Evolutionary conservation across 169 alveolate species (phyloP), one percentile per base, ranked within the genome.

Genomic region (Plasmodium ovale): DNA sequence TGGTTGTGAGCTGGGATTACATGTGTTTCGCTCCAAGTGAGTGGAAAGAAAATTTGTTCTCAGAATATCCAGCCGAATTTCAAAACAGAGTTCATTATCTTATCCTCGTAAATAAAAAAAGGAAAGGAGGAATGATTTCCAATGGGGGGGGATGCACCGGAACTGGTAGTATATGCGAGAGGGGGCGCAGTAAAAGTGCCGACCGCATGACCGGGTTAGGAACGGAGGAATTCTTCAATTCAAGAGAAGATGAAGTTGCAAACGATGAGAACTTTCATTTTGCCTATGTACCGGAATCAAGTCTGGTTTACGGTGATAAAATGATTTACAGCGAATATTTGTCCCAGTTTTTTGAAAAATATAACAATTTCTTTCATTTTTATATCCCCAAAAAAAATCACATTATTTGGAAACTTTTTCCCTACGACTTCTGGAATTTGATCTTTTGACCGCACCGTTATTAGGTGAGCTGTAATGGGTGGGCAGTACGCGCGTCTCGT

Each of bases 341-440:
- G 44, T 42, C 71, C 7, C 77, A 85, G 1, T 85, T 85, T 85
- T 85, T 85, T 71, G 91, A 85, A 47, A 71, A 68, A 60, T 85
- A 69, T 49, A 85, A 85, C 29, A 19, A 59, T 29, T 85, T 58
- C 70, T 85, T 85, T 70, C 91, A 85, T 85, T 85, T 85, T 23
- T 85, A 85, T 49, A 85, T 85, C 42, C 91, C 91, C 7, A 85
- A 85, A 85, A 85, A 85, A 72, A 72, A 85, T 37, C 91, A 85
- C 23, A 85, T 85, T 19, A 23, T 85, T 29, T 87, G 92, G 89
- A 87, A 77, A 60, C 68, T 87, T 9, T 87, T 87, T 49, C 89
- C 89, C 29, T 87, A 87, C 42, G 89, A 77, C 37, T 87, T 87
- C 49, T 88, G 62, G 39, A 73, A 64, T 70, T 79, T 74, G 19